Base-by-base conservation (phyloP, 345 rosid species). In the Psidium friedrichsthalianum region DNA sequence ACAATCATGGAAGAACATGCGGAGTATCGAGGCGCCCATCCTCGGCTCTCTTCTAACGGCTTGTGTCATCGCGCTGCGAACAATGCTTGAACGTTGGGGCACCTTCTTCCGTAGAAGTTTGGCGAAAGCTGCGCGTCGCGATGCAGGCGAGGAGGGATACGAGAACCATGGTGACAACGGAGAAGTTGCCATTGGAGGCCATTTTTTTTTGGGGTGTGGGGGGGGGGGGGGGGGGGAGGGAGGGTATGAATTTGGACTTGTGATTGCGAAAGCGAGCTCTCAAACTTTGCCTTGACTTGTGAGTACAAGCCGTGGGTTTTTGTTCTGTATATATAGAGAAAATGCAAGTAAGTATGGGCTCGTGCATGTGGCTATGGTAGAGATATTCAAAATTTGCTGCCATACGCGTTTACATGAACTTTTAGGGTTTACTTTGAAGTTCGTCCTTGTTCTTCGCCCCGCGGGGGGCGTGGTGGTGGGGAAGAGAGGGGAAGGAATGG, bases 1-100 rank as follows among this genome's bases (percentile, higher is more conserved):
- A 87, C 93, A 92, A 83, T 92, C 93, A 18, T 92, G 93, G 88
- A 92, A 90, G 90, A 89, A 92, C 90, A 90, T 32, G 58, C 93
- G 93, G 82, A 92, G 92, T 84, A 92, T 87, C 3, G 89, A 89
- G 81, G 94, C 94, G 8, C 74, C 92, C 7, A 89, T 82, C 25
- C 93, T 87, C 20, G 86, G 7, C 56, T 92, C 89, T 83, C 88
- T 82, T 11, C 40, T 76, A 24, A 89, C 90, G 14, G 93, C 90
- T 64, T 44, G 76, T 6, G 16, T 53, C 91, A 87, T 88, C 40
- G 76, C 90, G 57, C 83, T 54, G 2, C 86, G 89, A 14, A 90
- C 92, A 0, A 90, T 86, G 80, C 86, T 36, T 32, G 55, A 13
- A 92, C 86, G 47, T 85, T 88, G 36, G 87, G 90, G 83, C 93